Base-by-base conservation (phyloP, 805 yeast genomes). In the Aciculoconidium aculeatum region DNA sequence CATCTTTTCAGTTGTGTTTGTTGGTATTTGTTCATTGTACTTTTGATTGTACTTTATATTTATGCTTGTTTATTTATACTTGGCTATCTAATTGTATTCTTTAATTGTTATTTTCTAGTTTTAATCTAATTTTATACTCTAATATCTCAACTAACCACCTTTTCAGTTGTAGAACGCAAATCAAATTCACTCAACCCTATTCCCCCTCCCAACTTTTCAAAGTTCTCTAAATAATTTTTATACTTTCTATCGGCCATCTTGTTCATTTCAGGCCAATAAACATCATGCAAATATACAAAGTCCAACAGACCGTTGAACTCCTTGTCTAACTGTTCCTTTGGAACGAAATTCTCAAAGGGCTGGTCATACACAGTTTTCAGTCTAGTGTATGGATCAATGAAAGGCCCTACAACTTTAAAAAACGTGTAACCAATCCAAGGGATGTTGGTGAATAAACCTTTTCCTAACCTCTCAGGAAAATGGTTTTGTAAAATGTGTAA, bases 361-460 rank as follows among this genome's bases (percentile, higher is more conserved):
- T 87, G 85, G 53, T 85, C 94, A 51, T 78, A 92, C 4, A 87
- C 94, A 40, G 92, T 71, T 61, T 92, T 92, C 56, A 88, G 96
- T 38, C 95, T 71, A 2, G 99, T 92, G 48, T 85, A 61, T 7
- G 98, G 96, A 51, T 92, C 98, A 41, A 92, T 92, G 54, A 92
- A 92, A 4, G 99, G 98, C 46, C 84, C 85, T 40, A 90, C 88
- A 39, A 92, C 62, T 61, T 83, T 88, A 43, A 92, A 63, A 47
- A 92, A 92, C 7, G 95, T 79, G 84, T 95, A 83, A 5, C 88
- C 97, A 32, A 88, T 59, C 74, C 92, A 83, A 9, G 97, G 97
- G 41, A 92, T 87, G 56, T 92, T 90, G 27, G 94, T 84, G 31
- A 92, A 67, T 27, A 88, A 67, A 0, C 96, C 96, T 51, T 80